Conservation (phyloP, 495 filamentous ascomycete species). For the Pseudoneurospora amorphoporcata region DNA sequence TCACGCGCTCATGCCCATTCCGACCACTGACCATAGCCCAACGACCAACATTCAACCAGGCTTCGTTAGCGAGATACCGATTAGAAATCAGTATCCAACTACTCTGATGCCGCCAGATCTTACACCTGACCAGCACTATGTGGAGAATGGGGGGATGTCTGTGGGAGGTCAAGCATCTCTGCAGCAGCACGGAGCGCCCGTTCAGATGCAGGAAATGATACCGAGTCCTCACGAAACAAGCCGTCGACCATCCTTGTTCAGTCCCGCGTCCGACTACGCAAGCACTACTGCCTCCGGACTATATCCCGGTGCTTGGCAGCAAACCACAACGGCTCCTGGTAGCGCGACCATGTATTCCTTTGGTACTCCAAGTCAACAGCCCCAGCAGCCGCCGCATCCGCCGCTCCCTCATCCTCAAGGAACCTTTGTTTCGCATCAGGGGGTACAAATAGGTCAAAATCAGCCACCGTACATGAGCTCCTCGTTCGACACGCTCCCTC, state of each 20-base stretch:
- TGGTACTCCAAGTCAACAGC: conserved; percentile 9
- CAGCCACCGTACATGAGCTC: conserved; percentile 13
- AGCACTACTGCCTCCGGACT: conserved; percentile 20
- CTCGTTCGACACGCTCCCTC: conserved; percentile 21
- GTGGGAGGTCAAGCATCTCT: conserved; percentile 13
- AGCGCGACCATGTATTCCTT: conserved; percentile 23
- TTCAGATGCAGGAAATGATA: conserved; percentile 28
- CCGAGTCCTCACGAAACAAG: conserved; percentile 23
- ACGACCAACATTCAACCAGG: conserved; percentile 18
- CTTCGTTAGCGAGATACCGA: conserved; percentile 22
- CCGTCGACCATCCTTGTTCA: conserved; percentile 26
- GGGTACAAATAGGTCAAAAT: conserved; percentile 15
- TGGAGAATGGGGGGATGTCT: conserved; percentile 18
- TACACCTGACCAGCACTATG: conserved; percentile 22
- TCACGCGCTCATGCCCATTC: conserved; percentile 17
- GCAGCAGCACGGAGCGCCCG: conserved; percentile 9
- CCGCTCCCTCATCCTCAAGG: conserved; percentile 4
- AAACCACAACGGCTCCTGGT: conserved; percentile 17
- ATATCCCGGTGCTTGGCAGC: conserved; percentile 20
- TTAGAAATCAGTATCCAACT: conserved; percentile 18
- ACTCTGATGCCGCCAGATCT: conserved; percentile 20
- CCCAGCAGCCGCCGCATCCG: conserved; percentile 5
- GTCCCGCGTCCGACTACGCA: conserved; percentile 23
- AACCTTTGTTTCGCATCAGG: conserved; percentile 18
- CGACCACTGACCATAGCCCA: conserved; percentile 20